Evolutionary conservation across 2,329 filamentous ascomycete genomes (phyloP), one percentile per base, ranked within the genome.

Genomic region (Colletotrichum sansevieriae): DNA sequence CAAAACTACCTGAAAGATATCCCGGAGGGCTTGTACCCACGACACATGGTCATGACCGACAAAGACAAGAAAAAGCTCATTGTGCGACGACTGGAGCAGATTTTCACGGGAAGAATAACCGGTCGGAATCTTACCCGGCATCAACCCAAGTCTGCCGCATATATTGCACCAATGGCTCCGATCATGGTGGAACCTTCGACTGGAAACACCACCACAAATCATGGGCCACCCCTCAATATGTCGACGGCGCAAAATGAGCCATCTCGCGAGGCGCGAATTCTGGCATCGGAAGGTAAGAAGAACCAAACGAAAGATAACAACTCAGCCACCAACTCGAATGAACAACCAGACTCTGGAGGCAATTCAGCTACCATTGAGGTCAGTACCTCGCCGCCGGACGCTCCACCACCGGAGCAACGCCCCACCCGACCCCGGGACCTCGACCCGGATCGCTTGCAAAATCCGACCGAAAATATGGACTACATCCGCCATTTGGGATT

Each of bases 401-500:
- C 62, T 56, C 76, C 73, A 10, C 83, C 82, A 0, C 86, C 87
- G 0, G 91, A 94, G 63, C 93, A 97, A 77, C 85, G 93, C 58
- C 92, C 93, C 1, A 96, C 93, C 0, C 84, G 92, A 33, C 92
- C 92, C 13, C 83, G 90, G 44, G 93, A 97, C 74, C 80, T 96
- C 12, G 93, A 97, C 73, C 92, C 91, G 2, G 87, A 93, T 75
- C 89, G 93, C n/a, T 84, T 87, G 3, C 93, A 95, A 75, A 82
- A 91, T 6, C 92, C 93, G 0, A 83, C 85, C 0, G 92, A 96
- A 1, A 97, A 96, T 70, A 89, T 96, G 78, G 85, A 92, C 8
- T 95, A 94, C 75, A 92, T 94, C 72, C 88, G 90, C 7, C 92
- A 94, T 77, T 81, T 95, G 12, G 91, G 91, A 11, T 83, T 93